These are phyloP conservation scores for Tulasnella sp. DNA, from an alignment of 768 basidiomycete species.

Conservation along the genomic window DNA sequence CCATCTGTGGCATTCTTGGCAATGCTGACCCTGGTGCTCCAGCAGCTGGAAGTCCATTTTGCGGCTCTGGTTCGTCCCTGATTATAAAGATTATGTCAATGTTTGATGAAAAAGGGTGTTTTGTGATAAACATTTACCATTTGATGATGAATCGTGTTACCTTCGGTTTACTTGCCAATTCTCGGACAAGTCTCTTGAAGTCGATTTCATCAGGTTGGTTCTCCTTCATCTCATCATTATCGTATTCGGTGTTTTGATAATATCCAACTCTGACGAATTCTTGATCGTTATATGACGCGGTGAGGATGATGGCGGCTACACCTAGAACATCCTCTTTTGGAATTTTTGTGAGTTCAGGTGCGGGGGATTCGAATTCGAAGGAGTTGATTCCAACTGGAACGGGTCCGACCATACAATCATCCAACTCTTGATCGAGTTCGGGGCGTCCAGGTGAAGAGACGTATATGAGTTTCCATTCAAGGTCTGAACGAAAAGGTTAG, in stretches of 20 bases:
- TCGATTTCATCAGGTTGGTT: conserved; percentile 50
- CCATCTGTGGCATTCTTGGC: too few relatives aligned
- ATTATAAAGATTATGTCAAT: background rate
- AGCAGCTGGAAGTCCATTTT: background rate
- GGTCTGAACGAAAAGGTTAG: conserved; percentile 39
- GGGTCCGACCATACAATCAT: conserved; percentile 94
- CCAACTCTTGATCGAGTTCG: conserved; percentile 90
- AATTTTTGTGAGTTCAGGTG: conserved; percentile 74
- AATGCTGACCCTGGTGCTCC: conserved; percentile 8
- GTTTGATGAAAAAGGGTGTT: background rate
- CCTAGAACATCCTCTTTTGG: conserved; percentile 85
- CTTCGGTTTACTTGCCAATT: conserved; percentile 81
- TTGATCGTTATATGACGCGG: conserved; percentile 86
- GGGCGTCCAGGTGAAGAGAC: conserved; percentile 88
- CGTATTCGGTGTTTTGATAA: conserved; percentile 98
- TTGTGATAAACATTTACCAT: conserved; percentile 22
- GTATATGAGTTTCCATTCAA: conserved; percentile 97
- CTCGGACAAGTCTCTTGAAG: conserved; percentile 70
- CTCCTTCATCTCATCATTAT: conserved; percentile 82
- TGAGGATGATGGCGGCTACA: conserved; percentile 92
- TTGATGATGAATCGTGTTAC: conserved; percentile 57
- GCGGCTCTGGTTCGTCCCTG: background rate
- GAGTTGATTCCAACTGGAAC: conserved; percentile 95
- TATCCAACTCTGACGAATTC: conserved; percentile 99
- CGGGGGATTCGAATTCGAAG: conserved; percentile 85